Evolutionary conservation across 352 stramenopile species (phyloP).

Genomic region (Phytopythium ostracodes): DNA sequence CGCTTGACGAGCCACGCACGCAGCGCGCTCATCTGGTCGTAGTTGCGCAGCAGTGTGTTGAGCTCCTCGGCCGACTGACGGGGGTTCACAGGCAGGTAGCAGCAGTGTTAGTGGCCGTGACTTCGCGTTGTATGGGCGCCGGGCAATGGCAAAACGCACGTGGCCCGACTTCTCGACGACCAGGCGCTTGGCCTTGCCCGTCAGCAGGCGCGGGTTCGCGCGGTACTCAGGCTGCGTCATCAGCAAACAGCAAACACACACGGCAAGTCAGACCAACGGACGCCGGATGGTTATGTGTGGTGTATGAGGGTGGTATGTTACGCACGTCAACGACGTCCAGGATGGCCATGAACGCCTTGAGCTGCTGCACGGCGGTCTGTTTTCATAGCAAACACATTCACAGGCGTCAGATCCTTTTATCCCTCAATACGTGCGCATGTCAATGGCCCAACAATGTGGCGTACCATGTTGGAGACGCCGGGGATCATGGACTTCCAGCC

Average conservation of each 20-base stretch:
- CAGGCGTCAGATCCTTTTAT: neutral
- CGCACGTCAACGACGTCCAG: slow-evolving; percentile 69
- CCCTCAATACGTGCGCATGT: neutral
- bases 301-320: neutral
- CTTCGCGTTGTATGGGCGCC: no score
- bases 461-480: slow-evolving; percentile 71
- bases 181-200: slow-evolving; percentile 81
- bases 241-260: no score
- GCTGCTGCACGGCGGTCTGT: slow-evolving; percentile 80
- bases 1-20: slow-evolving; percentile 79
- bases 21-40: slow-evolving; percentile 73
- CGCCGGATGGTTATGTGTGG: no score
- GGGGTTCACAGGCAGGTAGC: neutral
- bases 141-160: no score
- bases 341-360: slow-evolving; percentile 81
- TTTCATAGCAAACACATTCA: slow-evolving; percentile 1
- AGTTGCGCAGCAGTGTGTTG: slow-evolving; percentile 85
- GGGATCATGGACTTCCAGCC: slow-evolving; percentile 81
- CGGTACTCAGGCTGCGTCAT: slow-evolving; percentile 62
- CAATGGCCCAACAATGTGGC: neutral
- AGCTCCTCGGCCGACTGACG: slow-evolving; percentile 73
- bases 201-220: slow-evolving; percentile 72
- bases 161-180: slow-evolving; percentile 79
- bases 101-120: no score
- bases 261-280: no score